A percentile compares a stretch with the other conserved stretches of the same genome.
phyloP scores from a whole-genome alignment of 176 grass and related monocot species.

The Phyllostachys edulis region DNA sequence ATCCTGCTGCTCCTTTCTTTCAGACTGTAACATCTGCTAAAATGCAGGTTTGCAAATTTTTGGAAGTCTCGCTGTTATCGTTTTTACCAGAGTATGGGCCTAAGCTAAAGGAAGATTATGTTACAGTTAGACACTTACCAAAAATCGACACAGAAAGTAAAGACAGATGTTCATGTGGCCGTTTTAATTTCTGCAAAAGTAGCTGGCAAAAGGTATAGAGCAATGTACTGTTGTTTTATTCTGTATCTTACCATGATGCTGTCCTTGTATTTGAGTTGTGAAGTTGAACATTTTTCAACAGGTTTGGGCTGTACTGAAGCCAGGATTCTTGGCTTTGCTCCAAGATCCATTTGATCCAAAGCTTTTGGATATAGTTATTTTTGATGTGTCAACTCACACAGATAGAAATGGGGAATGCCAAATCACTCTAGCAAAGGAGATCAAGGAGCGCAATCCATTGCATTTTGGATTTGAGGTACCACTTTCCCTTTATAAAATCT shows the following conservation, averaged over 20 bases:
- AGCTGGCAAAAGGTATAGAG: slow-evolving; percentile 67
- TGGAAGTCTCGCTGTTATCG: slow-evolving; percentile 74
- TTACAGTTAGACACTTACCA: slow-evolving; percentile 58
- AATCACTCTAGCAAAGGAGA: slow-evolving; percentile 63
- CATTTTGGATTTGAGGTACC: slow-evolving; percentile 75
- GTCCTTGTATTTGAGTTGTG: background rate
- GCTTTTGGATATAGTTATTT: slow-evolving; percentile 78
- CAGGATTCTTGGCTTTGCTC: slow-evolving; percentile 83
- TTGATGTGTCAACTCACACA: slow-evolving; percentile 61
- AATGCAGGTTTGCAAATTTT: slow-evolving; percentile 64
- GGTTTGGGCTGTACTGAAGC: slow-evolving; percentile 91
- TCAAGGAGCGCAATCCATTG: slow-evolving; percentile 76
- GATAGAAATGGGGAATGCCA: slow-evolving; percentile 44
- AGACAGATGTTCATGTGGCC: slow-evolving; percentile 40
- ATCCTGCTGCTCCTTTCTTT: slow-evolving; percentile 25
- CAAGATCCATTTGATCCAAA: slow-evolving; percentile 83
- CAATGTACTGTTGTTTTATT: background rate
- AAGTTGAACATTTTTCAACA: slow-evolving; percentile 31
- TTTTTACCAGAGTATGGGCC: slow-evolving; percentile 73
- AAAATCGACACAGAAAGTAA: slow-evolving; percentile 52
- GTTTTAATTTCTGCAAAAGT: slow-evolving; percentile 59
- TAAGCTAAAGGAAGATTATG: slow-evolving; percentile 84
- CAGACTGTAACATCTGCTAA: slow-evolving; percentile 15
- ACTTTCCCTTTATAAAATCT: background rate
- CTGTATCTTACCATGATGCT: background rate